Conservation (phyloP, 495 filamentous ascomycete species). For the Tuber magnatum region DNA sequence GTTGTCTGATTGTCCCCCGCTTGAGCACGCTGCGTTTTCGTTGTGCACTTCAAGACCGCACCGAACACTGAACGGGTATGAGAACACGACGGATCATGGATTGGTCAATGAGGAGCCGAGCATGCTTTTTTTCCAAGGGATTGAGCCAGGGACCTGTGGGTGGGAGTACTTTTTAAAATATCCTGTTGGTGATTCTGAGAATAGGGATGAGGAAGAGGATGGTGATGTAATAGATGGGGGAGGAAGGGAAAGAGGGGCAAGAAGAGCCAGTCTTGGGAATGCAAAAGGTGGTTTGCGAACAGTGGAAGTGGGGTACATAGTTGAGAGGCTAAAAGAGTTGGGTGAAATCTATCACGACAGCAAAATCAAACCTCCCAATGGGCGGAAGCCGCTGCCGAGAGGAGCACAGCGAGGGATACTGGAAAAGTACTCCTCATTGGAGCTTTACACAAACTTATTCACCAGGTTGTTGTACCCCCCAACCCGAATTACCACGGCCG, state of each 20-base stretch:
- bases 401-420: conserved; percentile 20
- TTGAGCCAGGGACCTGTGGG: conserved; percentile 38
- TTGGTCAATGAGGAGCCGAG: conserved; percentile 35
- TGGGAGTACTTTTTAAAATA: conserved; percentile 40
- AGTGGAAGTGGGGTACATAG: conserved; percentile 40
- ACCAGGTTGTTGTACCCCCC: conserved; percentile 54
- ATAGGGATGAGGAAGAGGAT: conserved; percentile 26
- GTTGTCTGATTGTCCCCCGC: conserved; percentile 31
- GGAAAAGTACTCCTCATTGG: conserved; percentile 44
- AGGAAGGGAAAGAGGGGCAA: conserved; percentile 27
- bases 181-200: conserved; percentile 35
- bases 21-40: conserved; percentile 34
- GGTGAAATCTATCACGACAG: conserved; percentile 37
- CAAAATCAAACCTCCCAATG: conserved; percentile 10
- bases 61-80: conserved; percentile 18
- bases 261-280: conserved; percentile 30
- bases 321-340: conserved; percentile 38
- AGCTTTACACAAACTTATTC: conserved; percentile 57
- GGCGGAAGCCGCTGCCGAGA: conserved; percentile 4
- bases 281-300: conserved; percentile 34
- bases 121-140: conserved; percentile 35
- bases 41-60: conserved; percentile 27
- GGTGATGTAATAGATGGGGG: conserved; percentile 25
- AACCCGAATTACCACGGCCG: conserved; percentile 51
- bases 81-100: conserved; percentile 19